phyloP scores from a whole-genome alignment of 106 monocot genomes.

The Ottelia alismoides region DNA sequence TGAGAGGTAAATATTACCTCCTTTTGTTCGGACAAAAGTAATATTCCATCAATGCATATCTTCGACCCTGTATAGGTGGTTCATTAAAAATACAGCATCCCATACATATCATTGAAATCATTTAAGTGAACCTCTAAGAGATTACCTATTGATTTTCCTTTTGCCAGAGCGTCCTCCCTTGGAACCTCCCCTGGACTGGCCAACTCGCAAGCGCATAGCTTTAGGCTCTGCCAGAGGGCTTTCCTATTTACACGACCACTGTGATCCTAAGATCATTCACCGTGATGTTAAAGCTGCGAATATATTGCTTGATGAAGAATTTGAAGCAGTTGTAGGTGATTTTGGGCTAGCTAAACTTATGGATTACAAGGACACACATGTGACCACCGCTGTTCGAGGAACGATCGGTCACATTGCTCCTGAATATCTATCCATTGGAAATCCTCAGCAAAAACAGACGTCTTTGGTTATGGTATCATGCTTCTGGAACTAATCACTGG shows the following conservation, averaged over 20 bases:
- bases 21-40: too few species aligned
- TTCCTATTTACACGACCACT: constrained; percentile 89
- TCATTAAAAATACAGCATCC: too few species aligned
- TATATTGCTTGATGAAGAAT: constrained; percentile 90
- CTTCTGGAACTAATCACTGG: constrained; percentile 95
- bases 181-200: constrained; percentile 74
- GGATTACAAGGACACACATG: constrained; percentile 99
- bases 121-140: background rate
- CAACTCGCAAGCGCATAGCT: constrained; percentile 60
- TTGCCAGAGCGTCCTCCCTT: constrained; percentile 44
- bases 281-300: constrained; percentile 98
- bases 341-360: constrained; percentile 94
- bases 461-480: constrained; percentile 97
- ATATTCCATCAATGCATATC: too few species aligned
- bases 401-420: constrained; percentile 96
- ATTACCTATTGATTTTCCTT: background rate
- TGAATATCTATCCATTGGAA: constrained; percentile 92
- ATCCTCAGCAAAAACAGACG: constrained; percentile 91
- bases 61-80: too few species aligned
- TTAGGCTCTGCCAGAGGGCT: constrained; percentile 83
- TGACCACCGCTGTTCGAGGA: constrained; percentile 86
- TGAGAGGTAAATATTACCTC: constrained; percentile 17
- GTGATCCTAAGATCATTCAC: constrained; percentile 97
- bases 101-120: too few species aligned
- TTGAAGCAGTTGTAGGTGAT: constrained; percentile 92